A percentile compares a stretch with the other conserved stretches of the same genome.
phyloP scores from a whole-genome alignment of 129 eudicot species.

The Scalesia atractyloides region DNA sequence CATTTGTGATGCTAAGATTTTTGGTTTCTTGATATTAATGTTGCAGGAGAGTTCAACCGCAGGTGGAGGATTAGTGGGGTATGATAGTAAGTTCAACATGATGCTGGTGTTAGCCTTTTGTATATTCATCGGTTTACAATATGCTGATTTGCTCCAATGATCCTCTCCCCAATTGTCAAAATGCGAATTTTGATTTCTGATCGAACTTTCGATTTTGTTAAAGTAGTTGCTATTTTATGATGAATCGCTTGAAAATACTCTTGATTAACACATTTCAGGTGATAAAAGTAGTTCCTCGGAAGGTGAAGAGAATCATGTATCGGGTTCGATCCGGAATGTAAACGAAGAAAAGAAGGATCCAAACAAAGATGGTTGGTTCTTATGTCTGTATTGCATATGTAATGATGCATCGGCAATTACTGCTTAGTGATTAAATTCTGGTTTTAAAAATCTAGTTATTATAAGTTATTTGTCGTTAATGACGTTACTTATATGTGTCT shows the following conservation, averaged over 20 bases:
- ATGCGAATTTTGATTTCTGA: neutral
- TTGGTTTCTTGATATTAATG: neutral
- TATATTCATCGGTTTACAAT: too few species aligned
- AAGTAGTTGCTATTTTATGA: neutral
- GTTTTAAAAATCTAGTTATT: neutral
- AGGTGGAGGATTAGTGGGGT: slow-evolving; percentile 55
- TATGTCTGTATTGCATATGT: neutral
- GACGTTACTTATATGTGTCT: neutral
- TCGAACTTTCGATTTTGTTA: neutral
- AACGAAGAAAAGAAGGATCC: slow-evolving; percentile 1
- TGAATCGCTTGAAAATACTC: neutral
- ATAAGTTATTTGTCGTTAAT: neutral
- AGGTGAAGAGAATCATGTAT: neutral
- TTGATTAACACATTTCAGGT: neutral
- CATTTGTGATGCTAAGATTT: slow-evolving; percentile 13
- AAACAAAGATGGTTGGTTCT: neutral
- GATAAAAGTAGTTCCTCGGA: slow-evolving; percentile 1
- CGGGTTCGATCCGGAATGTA: neutral
- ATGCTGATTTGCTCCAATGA: too few species aligned
- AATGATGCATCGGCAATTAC: neutral
- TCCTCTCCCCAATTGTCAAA: too few species aligned
- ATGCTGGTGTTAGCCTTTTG: too few species aligned
- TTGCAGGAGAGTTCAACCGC: slow-evolving; percentile 36
- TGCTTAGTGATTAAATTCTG: neutral
- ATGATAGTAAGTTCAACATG: slow-evolving; percentile 64